Evolutionary conservation across 2,329 filamentous ascomycete species (phyloP).

Genomic region (Cladosporium halotolerans): DNA sequence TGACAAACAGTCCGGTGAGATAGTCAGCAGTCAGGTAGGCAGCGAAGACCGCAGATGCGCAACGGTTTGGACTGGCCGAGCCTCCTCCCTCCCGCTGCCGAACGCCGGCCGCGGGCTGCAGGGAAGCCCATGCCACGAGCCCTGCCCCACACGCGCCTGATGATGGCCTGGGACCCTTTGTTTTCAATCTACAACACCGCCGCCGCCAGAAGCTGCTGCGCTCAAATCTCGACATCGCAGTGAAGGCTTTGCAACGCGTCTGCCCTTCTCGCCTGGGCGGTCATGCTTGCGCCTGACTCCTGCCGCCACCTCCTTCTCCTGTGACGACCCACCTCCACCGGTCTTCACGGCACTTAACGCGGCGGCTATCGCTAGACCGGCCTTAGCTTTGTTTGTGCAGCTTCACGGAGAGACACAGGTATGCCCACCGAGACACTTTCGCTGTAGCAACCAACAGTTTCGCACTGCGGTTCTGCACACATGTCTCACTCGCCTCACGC

Average conservation of each 20-base stretch:
- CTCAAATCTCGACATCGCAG: too few species aligned
- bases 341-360: slow-evolving; percentile 1
- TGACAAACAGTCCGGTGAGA: too few species aligned
- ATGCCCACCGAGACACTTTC: slow-evolving; percentile 3
- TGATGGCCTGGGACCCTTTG: not conserved
- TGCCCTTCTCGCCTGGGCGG: too few species aligned
- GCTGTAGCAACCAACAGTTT: slow-evolving; percentile 2
- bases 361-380: not conserved
- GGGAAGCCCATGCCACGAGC: not conserved
- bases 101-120: not conserved
- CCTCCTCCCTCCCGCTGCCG: not conserved
- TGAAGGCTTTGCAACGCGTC: too few species aligned
- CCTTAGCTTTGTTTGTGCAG: slow-evolving; percentile 8
- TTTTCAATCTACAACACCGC: not conserved
- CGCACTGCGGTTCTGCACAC: too few species aligned
- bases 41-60: too few species aligned
- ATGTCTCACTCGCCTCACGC: not conserved
- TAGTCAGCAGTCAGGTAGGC: too few species aligned
- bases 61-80: not conserved
- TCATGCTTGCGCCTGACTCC: too few species aligned
- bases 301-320: not conserved
- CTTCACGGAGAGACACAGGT: slow-evolving; percentile 10
- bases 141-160: not conserved
- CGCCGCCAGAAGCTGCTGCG: not conserved
- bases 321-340: not conserved